Base-by-base conservation (phyloP, 805 yeast species). In the Kodamaea neixiangensis region DNA sequence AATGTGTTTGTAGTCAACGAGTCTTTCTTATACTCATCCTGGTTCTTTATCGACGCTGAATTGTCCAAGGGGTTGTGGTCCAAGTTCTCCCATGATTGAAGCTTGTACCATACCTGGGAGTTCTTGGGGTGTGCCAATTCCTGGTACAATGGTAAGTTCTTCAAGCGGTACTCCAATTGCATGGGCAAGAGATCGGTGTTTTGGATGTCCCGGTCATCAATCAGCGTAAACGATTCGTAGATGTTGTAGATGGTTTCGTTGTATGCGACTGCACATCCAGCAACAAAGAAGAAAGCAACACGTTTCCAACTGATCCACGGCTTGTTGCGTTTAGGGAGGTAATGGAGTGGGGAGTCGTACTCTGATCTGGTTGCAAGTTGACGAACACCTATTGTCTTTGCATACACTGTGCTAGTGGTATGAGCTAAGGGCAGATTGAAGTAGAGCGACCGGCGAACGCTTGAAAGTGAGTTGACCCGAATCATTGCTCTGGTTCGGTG, bases 111-210 rank as follows among this genome's bases (percentile, higher is more conserved):
- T 52, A 63, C 75, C 58, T 60, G 75, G 57, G 80, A 77, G 68
- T 50, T 80, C 67, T 55, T 79, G 49, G 63, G 71, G 53, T 61
- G 72, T 57, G 67, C 61, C 37, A 87, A 66, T 46, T 77, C 66
- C 53, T 79, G 69, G 44, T 83, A 84, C 2, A 85, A 63, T 0
- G 82, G 79, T 44, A 87, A 64, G 3, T 68, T 59, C 31, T 76
- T 71, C 43, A 86, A 63, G 53, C 83, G 69, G 20, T 66, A 64
- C 54, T 80, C 82, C 46, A 89, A 64, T 25, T 68, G 67, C 33
- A 71, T 54, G 0, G 73, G 69, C 14, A 66, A 57, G 15, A 71
- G 50, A 2, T 60, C 64, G 22, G 58, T 60, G 18, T 56, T 58
- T 37, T 59, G 64, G 18, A 57, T 59, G 5, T 48, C 58, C 5